phyloP scores from a whole-genome alignment of 495 filamentous ascomycete species.

The Tuber aestivum region DNA sequence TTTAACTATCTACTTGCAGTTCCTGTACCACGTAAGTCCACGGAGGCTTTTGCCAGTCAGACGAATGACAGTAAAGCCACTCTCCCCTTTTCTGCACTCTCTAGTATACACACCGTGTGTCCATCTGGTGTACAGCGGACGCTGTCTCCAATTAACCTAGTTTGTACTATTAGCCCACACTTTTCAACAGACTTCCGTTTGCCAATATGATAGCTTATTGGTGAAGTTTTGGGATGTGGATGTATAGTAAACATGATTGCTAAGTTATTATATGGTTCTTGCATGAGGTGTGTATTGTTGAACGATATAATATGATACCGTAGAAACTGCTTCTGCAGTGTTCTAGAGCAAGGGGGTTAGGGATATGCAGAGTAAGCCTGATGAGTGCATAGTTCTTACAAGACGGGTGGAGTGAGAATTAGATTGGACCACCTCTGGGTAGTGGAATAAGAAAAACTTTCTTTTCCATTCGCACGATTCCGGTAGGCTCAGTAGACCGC shows the following conservation, averaged over 20 bases:
- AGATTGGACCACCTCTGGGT: neutral
- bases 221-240: neutral
- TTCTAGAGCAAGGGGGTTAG: neutral
- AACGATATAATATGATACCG: neutral
- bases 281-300: neutral
- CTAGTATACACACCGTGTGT: neutral
- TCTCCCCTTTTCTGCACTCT: neutral
- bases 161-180: neutral
- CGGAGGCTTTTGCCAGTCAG: neutral
- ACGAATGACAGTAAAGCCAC: neutral
- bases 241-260: neutral
- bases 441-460: neutral
- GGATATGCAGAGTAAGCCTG: conserved; percentile 1
- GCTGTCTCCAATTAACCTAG: neutral
- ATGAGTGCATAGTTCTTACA: neutral
- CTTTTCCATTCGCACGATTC: neutral
- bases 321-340: neutral
- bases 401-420: neutral
- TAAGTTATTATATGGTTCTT: neutral
- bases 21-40: neutral
- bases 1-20: neutral
- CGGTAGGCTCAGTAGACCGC: neutral
- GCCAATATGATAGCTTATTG: neutral
- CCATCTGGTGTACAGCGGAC: neutral
- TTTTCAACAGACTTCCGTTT: neutral